Conservation (phyloP, 768 basidiomycete genomes). For the Dentipellis fragilis region DNA sequence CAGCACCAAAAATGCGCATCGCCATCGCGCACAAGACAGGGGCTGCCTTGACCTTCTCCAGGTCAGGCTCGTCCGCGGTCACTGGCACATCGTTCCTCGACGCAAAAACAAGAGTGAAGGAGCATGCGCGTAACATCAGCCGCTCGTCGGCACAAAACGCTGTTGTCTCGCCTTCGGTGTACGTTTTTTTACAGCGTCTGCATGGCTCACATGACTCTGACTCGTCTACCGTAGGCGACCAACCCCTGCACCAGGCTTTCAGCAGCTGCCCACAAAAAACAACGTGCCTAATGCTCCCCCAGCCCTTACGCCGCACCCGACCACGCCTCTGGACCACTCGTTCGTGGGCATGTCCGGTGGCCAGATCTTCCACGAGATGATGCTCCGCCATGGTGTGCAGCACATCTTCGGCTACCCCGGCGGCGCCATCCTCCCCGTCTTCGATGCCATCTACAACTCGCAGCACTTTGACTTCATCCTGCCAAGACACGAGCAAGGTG, state of each 20-base stretch:
- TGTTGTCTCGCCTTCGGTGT: constrained; percentile 53
- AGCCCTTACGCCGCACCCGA: constrained; percentile 27
- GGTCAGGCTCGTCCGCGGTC: constrained; percentile 42
- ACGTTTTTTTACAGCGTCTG: constrained; percentile 18
- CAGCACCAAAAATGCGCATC: constrained; percentile 32
- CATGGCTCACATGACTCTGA: neutral
- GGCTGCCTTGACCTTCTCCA: constrained; percentile 26
- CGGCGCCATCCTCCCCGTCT: constrained; percentile 97
- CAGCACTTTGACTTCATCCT: constrained; percentile 91
- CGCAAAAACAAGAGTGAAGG: constrained; percentile 71
- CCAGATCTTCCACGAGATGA: constrained; percentile 99
- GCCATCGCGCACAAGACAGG: constrained; percentile 28
- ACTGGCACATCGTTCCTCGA: constrained; percentile 51
- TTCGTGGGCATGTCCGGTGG: constrained; percentile 95
- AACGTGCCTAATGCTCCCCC: constrained; percentile 27
- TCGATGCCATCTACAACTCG: constrained; percentile 97
- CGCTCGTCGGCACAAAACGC: constrained; percentile 54
- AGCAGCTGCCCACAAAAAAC: constrained; percentile 35
- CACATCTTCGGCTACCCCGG: constrained; percentile 98
- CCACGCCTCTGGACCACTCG: constrained; percentile 57
- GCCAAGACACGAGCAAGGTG: constrained; percentile 95
- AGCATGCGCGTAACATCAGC: constrained; percentile 69
- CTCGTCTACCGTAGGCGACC: constrained; percentile 39
- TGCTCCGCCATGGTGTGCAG: constrained; percentile 93
- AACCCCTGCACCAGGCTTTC: constrained; percentile 45